Conservation (phyloP, 495 filamentous ascomycete species). For the Staphylotrichum tortipilum region DNA sequence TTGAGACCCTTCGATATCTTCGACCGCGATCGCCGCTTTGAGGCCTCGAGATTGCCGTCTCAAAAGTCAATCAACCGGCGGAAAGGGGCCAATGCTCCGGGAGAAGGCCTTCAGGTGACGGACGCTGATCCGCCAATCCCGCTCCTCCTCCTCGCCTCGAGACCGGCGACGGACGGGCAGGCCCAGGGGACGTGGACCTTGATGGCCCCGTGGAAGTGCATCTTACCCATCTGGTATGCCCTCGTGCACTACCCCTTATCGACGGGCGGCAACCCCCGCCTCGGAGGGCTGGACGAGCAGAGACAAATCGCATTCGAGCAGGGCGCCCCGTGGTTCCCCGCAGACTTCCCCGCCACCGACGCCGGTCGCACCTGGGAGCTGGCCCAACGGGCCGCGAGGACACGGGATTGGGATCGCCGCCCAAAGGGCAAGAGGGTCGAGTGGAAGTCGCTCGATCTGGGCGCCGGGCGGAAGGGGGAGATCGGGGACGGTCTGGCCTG, state of each 20-base stretch:
- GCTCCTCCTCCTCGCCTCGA: conserved; percentile 58
- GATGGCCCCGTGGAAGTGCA: conserved; percentile 86
- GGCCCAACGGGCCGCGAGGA: conserved; percentile 51
- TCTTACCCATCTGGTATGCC: conserved; percentile 76
- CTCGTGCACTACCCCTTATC: conserved; percentile 80
- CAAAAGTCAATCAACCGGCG: conserved; percentile 85
- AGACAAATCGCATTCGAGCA: conserved; percentile 77
- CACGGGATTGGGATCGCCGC: conserved; percentile 62
- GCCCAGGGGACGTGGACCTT: conserved; percentile 71
- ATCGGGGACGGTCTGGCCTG: conserved; percentile 77
- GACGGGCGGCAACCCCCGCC: conserved; percentile 65
- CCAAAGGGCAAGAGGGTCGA: conserved; percentile 75
- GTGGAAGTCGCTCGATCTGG: conserved; percentile 69
- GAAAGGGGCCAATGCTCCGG: conserved; percentile 57
- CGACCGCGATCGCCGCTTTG: conserved; percentile 51
- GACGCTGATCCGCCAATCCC: conserved; percentile 75
- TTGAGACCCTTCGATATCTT: conserved; percentile 54
- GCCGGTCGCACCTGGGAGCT: conserved; percentile 74
- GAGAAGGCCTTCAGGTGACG: conserved; percentile 50
- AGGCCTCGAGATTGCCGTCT: conserved; percentile 57
- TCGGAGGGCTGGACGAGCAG: conserved; percentile 74
- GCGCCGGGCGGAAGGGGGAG: conserved; percentile 69
- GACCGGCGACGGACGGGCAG: conserved; percentile 35
- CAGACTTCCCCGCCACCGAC: conserved; percentile 73
- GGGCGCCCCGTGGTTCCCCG: conserved; percentile 76